Evolutionary conservation across 2,329 filamentous ascomycete genomes (phyloP).

Genomic region (Tolypocladium endophyticum): DNA sequence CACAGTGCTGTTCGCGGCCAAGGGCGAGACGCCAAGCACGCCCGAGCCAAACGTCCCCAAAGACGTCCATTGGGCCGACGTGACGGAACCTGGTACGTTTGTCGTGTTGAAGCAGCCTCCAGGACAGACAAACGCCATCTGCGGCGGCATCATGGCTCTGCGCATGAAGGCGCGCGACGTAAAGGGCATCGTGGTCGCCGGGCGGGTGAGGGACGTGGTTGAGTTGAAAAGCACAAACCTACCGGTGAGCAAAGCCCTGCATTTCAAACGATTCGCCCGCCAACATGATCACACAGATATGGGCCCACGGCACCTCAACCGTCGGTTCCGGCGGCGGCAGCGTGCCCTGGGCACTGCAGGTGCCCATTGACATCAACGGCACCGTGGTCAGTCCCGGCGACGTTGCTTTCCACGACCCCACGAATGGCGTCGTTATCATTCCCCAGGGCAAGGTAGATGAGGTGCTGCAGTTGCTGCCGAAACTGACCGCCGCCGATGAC

Average conservation of each 20-base stretch:
- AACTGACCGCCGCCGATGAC: slow-evolving; percentile 39
- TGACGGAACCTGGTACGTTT: slow-evolving; percentile 47
- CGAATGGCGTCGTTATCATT: slow-evolving; percentile 61
- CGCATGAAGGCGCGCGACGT: slow-evolving; percentile 54
- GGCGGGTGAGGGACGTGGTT: slow-evolving; percentile 54
- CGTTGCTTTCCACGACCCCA: slow-evolving; percentile 57
- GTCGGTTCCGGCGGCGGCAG: slow-evolving; percentile 47
- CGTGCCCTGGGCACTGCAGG: slow-evolving; percentile 42
- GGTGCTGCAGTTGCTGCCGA: slow-evolving; percentile 50
- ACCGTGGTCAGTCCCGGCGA: slow-evolving; percentile 44
- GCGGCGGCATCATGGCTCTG: slow-evolving; percentile 68
- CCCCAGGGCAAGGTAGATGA: slow-evolving; percentile 48
- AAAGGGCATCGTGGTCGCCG: slow-evolving; percentile 54
- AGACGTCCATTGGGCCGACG: slow-evolving; percentile 59
- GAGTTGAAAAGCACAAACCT: slow-evolving; percentile 46
- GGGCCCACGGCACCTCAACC: slow-evolving; percentile 45
- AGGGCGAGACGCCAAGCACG: slow-evolving; percentile 28
- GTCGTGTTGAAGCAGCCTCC: slow-evolving; percentile 56
- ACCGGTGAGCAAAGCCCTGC: slow-evolving; percentile 33
- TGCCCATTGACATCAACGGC: slow-evolving; percentile 31
- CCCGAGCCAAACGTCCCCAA: slow-evolving; percentile 39
- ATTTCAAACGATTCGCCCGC: not conserved
- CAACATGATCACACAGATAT: slow-evolving; percentile 28
- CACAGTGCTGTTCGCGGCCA: slow-evolving; percentile 53
- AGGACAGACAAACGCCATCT: slow-evolving; percentile 56